phyloP scores from a whole-genome alignment of 2,329 filamentous ascomycete genomes.

The Cladosporium sp. region DNA sequence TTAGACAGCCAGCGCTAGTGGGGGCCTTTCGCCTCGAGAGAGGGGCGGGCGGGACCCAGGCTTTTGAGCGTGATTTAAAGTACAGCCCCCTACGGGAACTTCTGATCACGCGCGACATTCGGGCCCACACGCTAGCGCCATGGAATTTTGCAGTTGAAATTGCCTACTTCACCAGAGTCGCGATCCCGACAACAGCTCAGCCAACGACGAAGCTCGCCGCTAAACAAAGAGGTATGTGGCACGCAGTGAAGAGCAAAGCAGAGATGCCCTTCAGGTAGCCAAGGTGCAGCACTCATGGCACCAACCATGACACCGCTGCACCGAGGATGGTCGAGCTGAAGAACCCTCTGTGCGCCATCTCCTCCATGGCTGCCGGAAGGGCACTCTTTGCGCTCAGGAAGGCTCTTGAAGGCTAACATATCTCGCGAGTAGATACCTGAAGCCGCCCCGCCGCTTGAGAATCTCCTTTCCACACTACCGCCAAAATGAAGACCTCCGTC shows the following conservation, averaged over 20 bases:
- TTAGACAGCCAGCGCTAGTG: conserved; percentile 2
- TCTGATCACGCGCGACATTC: no score
- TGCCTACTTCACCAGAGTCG: conserved; percentile 6
- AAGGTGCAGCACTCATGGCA: conserved; percentile 40
- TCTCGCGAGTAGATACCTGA: conserved; percentile 54
- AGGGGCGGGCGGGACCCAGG: not conserved
- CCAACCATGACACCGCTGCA: conserved; percentile 41
- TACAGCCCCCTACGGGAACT: no score
- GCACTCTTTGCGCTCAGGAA: conserved; percentile 62
- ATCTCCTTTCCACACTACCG: conserved; percentile 65
- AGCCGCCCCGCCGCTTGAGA: conserved; percentile 66
- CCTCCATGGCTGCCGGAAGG: conserved; percentile 34
- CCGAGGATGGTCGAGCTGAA: conserved; percentile 57
- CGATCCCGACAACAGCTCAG: conserved; percentile 8
- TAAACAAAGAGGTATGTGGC: conserved; percentile 32
- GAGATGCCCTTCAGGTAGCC: conserved; percentile 50
- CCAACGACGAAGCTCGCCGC: conserved; percentile 11
- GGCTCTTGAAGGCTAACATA: conserved; percentile 61
- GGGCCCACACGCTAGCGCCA: conserved; percentile 8
- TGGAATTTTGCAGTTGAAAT: conserved; percentile 5
- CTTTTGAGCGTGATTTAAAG: no score
- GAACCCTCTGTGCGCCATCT: conserved; percentile 49
- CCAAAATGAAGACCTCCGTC: conserved; percentile 98
- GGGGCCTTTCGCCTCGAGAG: conserved; percentile 9
- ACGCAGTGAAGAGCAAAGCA: conserved; percentile 14